Evolutionary conservation across 2,329 filamentous ascomycete species (phyloP), one percentile per base, ranked within the genome.

Genomic region (Stenocarpella maydis): DNA sequence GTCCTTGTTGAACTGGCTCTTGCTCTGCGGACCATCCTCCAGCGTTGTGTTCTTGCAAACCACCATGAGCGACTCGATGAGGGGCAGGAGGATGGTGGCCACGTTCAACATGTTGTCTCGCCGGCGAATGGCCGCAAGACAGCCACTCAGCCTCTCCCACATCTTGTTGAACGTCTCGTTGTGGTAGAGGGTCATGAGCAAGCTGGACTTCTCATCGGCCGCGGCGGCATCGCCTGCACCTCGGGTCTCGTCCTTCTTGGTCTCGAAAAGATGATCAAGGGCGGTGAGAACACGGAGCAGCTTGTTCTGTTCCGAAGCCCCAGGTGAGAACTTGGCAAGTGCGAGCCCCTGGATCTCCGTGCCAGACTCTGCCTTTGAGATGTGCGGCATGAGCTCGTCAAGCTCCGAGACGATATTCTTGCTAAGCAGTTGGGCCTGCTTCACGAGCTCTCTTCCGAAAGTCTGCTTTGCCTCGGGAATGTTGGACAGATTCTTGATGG

Each of bases 31-130:
- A 31, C 89, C 82, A 71, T 96, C 92, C 76, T 90, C 91, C 66
- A 94, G 84, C 1, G 94, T 92, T 10, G 94, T 97, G 80, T 98
- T 98, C 85, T 98, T 99, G 87, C 97, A 99, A 34, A 99, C 95
- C 65, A 99, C 96, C 96, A 99, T 99, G 71, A 99, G 85, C 7
- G 95, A 94, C 80, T 99, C 96, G 71, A 99, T 98, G 37, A 99
- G 84, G 37, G 96, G 96, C 43, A 98, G 85, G 31, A 99, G 86
- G 72, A 98, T 98, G 0, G 95, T 98, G 37, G 96, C 97, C 68
- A 99, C 95, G 76, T 97, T 98, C 77, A 98, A 89, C 91, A 98
- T 96, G 78, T 94, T 97, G 78, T 97, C 95, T 69, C 95, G 92
- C 79, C 97, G 89, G 64, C 94, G 92, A 74, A 99, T 98, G 10